Evolutionary conservation across 106 monocot species (phyloP).

Genomic region (Dactylorhiza incarnata): DNA sequence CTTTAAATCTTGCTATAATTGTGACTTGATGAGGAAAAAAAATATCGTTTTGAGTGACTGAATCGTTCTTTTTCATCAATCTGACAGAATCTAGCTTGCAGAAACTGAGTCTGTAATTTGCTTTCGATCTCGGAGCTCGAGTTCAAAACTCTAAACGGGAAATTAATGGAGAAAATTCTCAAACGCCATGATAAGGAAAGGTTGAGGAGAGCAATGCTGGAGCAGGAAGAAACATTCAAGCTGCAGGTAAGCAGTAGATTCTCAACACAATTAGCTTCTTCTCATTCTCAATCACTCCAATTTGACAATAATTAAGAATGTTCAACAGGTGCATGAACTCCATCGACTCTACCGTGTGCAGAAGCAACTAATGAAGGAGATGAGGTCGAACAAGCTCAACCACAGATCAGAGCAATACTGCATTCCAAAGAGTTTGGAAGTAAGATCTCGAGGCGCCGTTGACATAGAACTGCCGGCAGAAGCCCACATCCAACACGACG

Average conservation of each 20-base stretch:
- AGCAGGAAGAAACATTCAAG: conserved; percentile 48
- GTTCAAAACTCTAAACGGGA: no score
- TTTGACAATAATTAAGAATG: neutral
- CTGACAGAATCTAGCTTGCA: no score
- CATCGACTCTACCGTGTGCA: conserved; percentile 63
- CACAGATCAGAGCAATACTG: conserved; percentile 10
- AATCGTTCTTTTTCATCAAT: no score
- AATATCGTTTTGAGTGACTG: no score
- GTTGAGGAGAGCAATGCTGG: conserved; percentile 44
- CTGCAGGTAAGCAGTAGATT: conserved; percentile 21
- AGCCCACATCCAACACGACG: conserved; percentile 19
- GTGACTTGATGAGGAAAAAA: no score
- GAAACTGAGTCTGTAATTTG: no score
- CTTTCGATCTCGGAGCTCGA: no score
- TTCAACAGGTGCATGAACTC: conserved; percentile 62
- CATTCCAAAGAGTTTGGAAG: conserved; percentile 3
- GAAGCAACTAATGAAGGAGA: conserved; percentile 57
- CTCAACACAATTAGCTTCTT: neutral
- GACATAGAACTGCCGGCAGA: conserved; percentile 45
- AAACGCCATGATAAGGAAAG: conserved; percentile 25
- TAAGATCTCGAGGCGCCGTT: conserved; percentile 9
- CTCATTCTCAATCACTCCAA: neutral
- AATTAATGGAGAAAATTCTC: conserved; percentile 21
- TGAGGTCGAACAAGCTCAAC: conserved; percentile 19
- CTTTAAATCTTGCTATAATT: neutral